A percentile compares a stretch with the other conserved stretches of the same genome.
Conservation (phyloP, 2,329 filamentous ascomycete species). For the Claviceps capensis region DNA sequence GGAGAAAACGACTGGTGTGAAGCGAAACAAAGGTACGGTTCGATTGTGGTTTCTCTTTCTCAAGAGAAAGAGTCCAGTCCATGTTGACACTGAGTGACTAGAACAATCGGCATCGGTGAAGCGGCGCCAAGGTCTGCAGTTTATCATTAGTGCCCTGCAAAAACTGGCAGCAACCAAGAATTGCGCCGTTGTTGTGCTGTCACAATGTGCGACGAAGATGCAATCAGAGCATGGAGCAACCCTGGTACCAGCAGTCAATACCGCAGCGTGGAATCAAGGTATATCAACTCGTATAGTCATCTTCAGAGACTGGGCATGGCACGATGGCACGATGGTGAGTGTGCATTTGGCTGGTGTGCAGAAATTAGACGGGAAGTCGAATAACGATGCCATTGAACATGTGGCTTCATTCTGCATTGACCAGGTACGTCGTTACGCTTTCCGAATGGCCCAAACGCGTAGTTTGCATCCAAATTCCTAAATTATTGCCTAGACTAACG, state of each 20-base stretch:
- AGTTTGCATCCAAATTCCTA: background rate
- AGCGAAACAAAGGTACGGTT: conserved; percentile 26
- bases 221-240: conserved; percentile 51
- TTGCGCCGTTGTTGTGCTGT: conserved; percentile 61
- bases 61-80: background rate
- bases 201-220: conserved; percentile 73
- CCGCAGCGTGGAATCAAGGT: conserved; percentile 66
- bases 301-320: conserved; percentile 62
- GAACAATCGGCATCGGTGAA: conserved; percentile 26
- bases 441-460: background rate
- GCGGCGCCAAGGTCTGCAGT: conserved; percentile 40
- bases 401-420: conserved; percentile 36
- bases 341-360: conserved; percentile 49
- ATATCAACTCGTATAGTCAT: conserved; percentile 61
- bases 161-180: conserved; percentile 62
- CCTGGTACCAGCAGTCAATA: conserved; percentile 61
- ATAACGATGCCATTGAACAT: conserved; percentile 25
- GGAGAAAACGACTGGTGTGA: conserved; percentile 23
- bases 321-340: conserved; percentile 29
- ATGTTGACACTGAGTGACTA: conserved; percentile 11
- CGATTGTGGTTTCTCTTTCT: background rate
- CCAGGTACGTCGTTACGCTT: conserved; percentile 21
- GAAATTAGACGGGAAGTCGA: conserved; percentile 44
- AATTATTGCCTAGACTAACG: background rate
- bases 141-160: conserved; percentile 55